These are phyloP conservation scores for Pythium vanterpoolii DNA, from an alignment of 352 stramenopile genomes.

Conservation along the genomic window DNA sequence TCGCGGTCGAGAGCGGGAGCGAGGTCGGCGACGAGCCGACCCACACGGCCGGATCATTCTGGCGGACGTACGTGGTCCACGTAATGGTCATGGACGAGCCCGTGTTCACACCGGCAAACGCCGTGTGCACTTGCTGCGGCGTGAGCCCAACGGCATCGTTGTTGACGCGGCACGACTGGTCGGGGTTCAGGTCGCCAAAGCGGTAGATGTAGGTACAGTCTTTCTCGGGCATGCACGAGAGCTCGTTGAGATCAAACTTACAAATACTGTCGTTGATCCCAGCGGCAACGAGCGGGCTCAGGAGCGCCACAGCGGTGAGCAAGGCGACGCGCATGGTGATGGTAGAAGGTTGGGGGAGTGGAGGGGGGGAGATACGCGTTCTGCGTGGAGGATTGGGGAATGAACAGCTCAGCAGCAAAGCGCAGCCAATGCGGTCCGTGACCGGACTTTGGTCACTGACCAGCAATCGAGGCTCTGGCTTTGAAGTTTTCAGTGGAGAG, in stretches of 20 bases:
- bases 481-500: too few relatives aligned
- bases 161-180: slow-evolving; percentile 22
- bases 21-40: slow-evolving; percentile 19
- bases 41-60: slow-evolving; percentile 39
- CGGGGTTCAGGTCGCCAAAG: slow-evolving; percentile 22
- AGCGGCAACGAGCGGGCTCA: not conserved
- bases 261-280: slow-evolving; percentile 9
- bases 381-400: not conserved
- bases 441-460: too few relatives aligned
- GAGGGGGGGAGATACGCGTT: not conserved
- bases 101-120: slow-evolving; percentile 36
- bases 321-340: not conserved
- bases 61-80: slow-evolving; percentile 35
- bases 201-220: slow-evolving; percentile 10
- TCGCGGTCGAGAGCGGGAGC: slow-evolving; percentile 17
- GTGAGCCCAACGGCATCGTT: not conserved
- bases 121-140: slow-evolving; percentile 50
- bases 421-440: too few relatives aligned
- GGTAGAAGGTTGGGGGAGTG: not conserved
- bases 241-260: slow-evolving; percentile 2
- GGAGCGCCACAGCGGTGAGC: not conserved
- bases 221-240: slow-evolving; percentile 11
- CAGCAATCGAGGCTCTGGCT: too few relatives aligned
- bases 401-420: too few relatives aligned
- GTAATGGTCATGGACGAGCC: slow-evolving; percentile 42